Evolutionary conservation across 75 land plant species (phyloP).

Genomic region (Ceratopteris richardii): DNA sequence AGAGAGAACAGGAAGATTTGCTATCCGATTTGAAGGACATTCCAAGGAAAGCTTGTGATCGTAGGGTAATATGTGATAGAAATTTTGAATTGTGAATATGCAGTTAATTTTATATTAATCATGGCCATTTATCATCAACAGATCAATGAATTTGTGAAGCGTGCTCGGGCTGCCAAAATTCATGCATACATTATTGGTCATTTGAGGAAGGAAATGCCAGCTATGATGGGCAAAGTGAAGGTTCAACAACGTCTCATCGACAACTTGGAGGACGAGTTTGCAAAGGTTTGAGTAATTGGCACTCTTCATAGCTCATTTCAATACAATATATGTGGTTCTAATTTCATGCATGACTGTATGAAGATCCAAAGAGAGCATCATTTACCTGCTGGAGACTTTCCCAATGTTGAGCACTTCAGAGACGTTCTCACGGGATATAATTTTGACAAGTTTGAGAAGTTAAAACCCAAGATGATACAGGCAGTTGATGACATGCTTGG

Average conservation of each 20-base stretch:
- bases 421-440: slow-evolving; percentile 67
- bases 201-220: slow-evolving; percentile 93
- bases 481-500: slow-evolving; percentile 94
- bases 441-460: slow-evolving; percentile 84
- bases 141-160: slow-evolving; percentile 98
- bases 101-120: neutral
- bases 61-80: slow-evolving; percentile 41
- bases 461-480: slow-evolving; percentile 90
- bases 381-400: slow-evolving; percentile 84
- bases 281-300: slow-evolving; percentile 40
- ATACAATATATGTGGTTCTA: no score
- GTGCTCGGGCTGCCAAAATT: slow-evolving; percentile 95
- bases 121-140: slow-evolving; percentile 7
- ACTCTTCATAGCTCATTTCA: no score
- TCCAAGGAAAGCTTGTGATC: slow-evolving; percentile 95
- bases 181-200: slow-evolving; percentile 92
- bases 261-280: slow-evolving; percentile 79
- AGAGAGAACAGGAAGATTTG: slow-evolving; percentile 85
- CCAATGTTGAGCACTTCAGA: slow-evolving; percentile 67
- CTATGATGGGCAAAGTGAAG: slow-evolving; percentile 91
- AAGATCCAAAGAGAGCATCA: slow-evolving; percentile 75
- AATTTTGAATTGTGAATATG: neutral
- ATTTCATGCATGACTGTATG: neutral
- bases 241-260: slow-evolving; percentile 82
- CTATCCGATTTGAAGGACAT: slow-evolving; percentile 87